Conservation (phyloP, 2,329 filamentous ascomycete species). For the Lasiodiplodia gonubiensis region DNA sequence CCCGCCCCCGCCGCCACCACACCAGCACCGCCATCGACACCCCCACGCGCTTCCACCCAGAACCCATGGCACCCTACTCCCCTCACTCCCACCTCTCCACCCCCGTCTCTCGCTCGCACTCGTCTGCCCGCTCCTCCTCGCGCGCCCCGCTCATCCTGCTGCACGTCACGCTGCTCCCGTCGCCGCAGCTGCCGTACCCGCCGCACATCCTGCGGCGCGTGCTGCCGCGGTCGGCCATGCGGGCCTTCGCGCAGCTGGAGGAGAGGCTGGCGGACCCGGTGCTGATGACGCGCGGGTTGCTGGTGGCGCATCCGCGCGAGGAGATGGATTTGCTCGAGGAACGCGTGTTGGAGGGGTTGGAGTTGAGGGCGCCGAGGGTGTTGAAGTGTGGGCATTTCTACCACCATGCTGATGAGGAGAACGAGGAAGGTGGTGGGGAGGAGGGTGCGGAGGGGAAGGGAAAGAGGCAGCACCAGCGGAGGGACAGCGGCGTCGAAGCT, state of each 20-base stretch:
- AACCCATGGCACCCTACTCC: neutral
- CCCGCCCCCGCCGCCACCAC: neutral
- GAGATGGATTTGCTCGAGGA: conserved; percentile 83
- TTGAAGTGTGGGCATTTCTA: conserved; percentile 80
- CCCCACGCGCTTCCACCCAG: neutral
- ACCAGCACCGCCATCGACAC: neutral
- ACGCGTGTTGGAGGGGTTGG: conserved; percentile 74
- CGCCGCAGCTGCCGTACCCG: conserved; percentile 66
- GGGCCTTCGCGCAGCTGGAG: conserved; percentile 62
- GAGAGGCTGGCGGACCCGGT: conserved; percentile 76
- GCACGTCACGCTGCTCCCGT: conserved; percentile 76
- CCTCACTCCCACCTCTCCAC: neutral
- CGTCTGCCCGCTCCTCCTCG: neutral
- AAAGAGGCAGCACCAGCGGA: conserved; percentile 37
- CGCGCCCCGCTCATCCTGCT: conserved; percentile 72
- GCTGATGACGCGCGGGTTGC: conserved; percentile 69
- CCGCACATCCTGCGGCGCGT: conserved; percentile 52
- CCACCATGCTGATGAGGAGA: conserved; percentile 36
- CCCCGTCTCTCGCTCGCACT: neutral
- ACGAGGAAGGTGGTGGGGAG: conserved; percentile 54
- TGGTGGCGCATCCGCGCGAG: conserved; percentile 78
- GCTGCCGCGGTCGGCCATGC: conserved; percentile 64
- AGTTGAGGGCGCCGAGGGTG: conserved; percentile 72
- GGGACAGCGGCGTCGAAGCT: conserved; percentile 16
- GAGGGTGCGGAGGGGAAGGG: conserved; percentile 50